Conservation (phyloP, 345 rosid species). For the Linum tenue region DNA sequence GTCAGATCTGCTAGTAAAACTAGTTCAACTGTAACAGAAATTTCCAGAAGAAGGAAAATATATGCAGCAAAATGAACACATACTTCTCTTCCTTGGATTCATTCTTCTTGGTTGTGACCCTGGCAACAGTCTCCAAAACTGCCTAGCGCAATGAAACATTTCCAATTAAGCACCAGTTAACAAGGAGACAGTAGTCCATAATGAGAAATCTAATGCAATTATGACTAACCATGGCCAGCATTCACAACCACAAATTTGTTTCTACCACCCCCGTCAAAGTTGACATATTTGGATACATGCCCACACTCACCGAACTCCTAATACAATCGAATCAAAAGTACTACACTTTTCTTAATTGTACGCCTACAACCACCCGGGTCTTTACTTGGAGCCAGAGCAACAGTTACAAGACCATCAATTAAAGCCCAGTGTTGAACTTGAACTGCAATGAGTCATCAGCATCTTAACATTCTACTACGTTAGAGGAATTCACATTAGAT, state of each 20-base stretch:
- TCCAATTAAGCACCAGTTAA: neutral
- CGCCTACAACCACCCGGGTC: no score
- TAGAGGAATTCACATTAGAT: neutral
- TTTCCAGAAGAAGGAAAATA: neutral
- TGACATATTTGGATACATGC: no score
- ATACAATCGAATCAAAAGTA: no score
- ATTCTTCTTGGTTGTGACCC: conserved; percentile 8
- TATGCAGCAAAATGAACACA: neutral
- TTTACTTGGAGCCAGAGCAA: no score
- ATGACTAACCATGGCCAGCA: neutral
- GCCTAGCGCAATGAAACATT: conserved; percentile 4
- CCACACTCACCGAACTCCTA: no score
- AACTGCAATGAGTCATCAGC: no score
- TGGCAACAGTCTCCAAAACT: conserved; percentile 11
- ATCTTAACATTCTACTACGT: no score
- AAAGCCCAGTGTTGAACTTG: no score
- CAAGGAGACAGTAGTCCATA: neutral
- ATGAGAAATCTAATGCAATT: neutral
- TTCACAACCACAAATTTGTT: neutral
- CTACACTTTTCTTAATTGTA: no score
- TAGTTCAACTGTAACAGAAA: neutral
- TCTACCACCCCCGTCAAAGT: no score
- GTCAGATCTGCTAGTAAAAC: conserved; percentile 4
- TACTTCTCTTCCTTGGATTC: conserved; percentile 10
- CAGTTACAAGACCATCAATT: no score